A percentile compares a stretch with the other conserved stretches of the same genome.
Evolutionary conservation across 768 basidiomycete species (phyloP).

Genomic region (Auriscalpium vulgare): DNA sequence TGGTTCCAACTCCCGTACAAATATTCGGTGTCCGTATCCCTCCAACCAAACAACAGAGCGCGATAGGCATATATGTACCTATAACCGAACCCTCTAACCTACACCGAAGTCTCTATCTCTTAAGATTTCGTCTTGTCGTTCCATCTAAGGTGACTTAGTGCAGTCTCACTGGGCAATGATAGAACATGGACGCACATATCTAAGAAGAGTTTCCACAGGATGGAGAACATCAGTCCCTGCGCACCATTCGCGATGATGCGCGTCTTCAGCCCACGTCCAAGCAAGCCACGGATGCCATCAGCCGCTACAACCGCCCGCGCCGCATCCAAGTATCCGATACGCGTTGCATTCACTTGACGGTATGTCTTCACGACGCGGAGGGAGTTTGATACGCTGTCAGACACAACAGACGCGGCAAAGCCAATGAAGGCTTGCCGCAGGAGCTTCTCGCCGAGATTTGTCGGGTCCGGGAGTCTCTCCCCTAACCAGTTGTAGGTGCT

Average conservation of each 20-base stretch:
- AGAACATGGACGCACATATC: slow-evolving; percentile 58
- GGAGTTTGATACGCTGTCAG: slow-evolving; percentile 83
- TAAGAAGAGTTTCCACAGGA: slow-evolving; percentile 87
- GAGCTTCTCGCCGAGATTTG: slow-evolving; percentile 50
- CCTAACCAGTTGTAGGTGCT: slow-evolving; percentile 79
- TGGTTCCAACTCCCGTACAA: no score
- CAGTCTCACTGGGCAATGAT: background rate
- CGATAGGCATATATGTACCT: background rate
- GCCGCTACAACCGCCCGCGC: slow-evolving; percentile 65
- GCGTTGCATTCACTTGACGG: slow-evolving; percentile 78
- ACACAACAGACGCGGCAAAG: slow-evolving; percentile 77
- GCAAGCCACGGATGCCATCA: slow-evolving; percentile 74
- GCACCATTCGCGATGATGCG: slow-evolving; percentile 85
- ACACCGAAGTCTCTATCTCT: background rate
- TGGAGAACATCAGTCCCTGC: slow-evolving; percentile 85
- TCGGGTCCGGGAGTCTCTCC: slow-evolving; percentile 47
- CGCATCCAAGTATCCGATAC: slow-evolving; percentile 72
- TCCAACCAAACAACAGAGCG: no score
- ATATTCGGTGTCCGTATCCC: no score
- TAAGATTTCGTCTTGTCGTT: slow-evolving; percentile 7
- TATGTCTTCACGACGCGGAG: slow-evolving; percentile 94
- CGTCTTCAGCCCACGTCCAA: slow-evolving; percentile 87
- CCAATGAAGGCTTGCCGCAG: slow-evolving; percentile 85
- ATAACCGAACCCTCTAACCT: background rate
- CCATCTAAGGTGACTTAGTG: background rate